Evolutionary conservation across 306 rosid species (phyloP), one percentile per base, ranked within the genome.

Genomic region (Ziziphus jujuba): DNA sequence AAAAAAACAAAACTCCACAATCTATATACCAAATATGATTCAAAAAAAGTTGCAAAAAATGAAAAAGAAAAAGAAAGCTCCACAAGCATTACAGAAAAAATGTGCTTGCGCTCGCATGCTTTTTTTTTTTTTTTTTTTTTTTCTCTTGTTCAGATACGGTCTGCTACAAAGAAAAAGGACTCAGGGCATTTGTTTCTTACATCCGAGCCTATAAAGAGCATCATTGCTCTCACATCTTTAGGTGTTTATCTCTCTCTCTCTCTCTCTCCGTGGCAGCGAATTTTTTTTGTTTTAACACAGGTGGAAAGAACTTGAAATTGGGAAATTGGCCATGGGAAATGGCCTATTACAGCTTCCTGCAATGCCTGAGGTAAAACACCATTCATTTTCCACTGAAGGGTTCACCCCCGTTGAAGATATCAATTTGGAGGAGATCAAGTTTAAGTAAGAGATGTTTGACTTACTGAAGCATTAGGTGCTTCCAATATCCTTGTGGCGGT

Each of bases 221-320:
- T 73, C 85, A 76, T 56, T 93, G 91, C 81, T 83, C 97, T 40
- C 88, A 80, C 75, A 90, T 93, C 76, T 85, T 93, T 74, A 90
- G 95, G 99, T 83, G 63, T 68, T 54, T 70, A 50, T 22, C 47
- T 56, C 50, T 56, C 51, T 75, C 54, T 21, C 22, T 61, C 62
- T 21, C 57, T 56, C 56, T 63, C 54, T 65, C 59, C 75, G 67
- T 52, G 38, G 61, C 54, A n/a, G n/a, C n/a, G n/a, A 24, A n/a
- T n/a, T 13, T 21, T 52, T 38, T 67, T 63, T 55, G 65, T 73
- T 73, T 61, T 45, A 56, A 28, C 57, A 25, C 63, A 88, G 96
- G 73, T 93, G 91, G 97, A 93, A 88, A 80, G 97, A 93, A 70
- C 99, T 93, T 71, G 99, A 93, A 84, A 66, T 88, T 25, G 97